Evolutionary conservation across 177 flowering plant genomes (phyloP).

Genomic region (Telopea speciosissima): DNA sequence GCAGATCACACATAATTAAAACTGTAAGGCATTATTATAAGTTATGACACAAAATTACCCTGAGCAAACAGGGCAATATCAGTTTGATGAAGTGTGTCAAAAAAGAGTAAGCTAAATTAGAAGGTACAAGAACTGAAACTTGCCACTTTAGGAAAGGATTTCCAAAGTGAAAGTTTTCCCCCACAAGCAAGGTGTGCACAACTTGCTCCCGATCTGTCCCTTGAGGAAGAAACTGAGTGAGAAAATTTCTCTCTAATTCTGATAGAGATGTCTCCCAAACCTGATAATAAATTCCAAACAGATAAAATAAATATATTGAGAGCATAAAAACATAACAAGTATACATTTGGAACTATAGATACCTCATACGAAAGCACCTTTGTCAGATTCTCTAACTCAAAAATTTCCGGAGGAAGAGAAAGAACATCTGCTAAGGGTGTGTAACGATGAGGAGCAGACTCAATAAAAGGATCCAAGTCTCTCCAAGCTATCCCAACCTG

Average conservation of each 20-base stretch:
- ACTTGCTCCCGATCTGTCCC: constrained; percentile 42
- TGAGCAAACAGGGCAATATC: neutral
- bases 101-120: neutral
- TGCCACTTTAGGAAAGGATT: constrained; percentile 74
- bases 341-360: constrained; percentile 6
- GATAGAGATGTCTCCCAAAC: constrained; percentile 65
- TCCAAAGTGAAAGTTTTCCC: constrained; percentile 77
- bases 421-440: constrained; percentile 58
- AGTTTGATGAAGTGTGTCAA: neutral
- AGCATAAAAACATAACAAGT: neutral
- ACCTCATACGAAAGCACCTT: constrained; percentile 76
- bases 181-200: constrained; percentile 54
- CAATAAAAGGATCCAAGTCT: constrained; percentile 47
- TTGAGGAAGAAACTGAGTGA: constrained; percentile 67
- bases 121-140: constrained; percentile 15
- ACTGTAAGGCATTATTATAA: neutral
- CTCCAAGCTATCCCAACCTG: constrained; percentile 66
- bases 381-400: constrained; percentile 48
- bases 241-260: constrained; percentile 59
- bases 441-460: constrained; percentile 26
- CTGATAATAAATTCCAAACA: constrained; percentile 27
- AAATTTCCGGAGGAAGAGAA: constrained; percentile 53
- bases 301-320: constrained; percentile 5
- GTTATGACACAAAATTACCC: too few species aligned
- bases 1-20: too few species aligned